Evolutionary conservation across 768 basidiomycete genomes (phyloP), one percentile per base, ranked within the genome.

Genomic region (Russula earlei): DNA sequence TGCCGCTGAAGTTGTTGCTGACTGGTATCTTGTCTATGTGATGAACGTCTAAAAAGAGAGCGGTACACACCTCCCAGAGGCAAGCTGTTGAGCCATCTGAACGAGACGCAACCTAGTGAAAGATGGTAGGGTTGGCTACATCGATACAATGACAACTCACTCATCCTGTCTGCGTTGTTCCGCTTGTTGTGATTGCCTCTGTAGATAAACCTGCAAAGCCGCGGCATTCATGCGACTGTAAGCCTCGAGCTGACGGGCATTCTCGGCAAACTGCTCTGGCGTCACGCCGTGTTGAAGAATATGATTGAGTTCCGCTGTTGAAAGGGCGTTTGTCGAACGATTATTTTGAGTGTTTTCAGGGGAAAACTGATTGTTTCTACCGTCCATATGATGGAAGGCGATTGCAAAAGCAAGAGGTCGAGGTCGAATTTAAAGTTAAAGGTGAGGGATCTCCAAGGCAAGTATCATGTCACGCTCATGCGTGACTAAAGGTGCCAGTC

Each of bases 231-330:
- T 31, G 10, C 47, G 57, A 54, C 42, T 54, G 36, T 33, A 54
- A 17, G 20, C 1, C 29, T 58, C 57, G 5, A 58, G 57, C 38
- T 43, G 57, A 48, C 57, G 57, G 19, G 52, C 40, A 24, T 54
- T 58, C 41, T 49, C 46, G 43, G 57, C 57, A 40, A 31, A 58
- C 53, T 58, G 42, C 15, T 58, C 57, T 11, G 57, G 57, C 5
- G 57, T 54, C 19, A 58, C 33, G 27, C 57, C 57, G 31, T 33
- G 37, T 34, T 54, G 52, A 14, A 58, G n/a, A 9, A 49, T 20
- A 2, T 14, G 47, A 47, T 17, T 31, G 17, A 49, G 41, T 29
- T 44, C 41, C 8, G 33, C 6, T n/a, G n/a, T n/a, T 25, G 47
- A 12, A 14, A 25, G 0, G 7, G 44, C 33, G n/a, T 15, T 49